phyloP scores from a whole-genome alignment of 352 stramenopile genomes.

The Globisporangium camurandrum region DNA sequence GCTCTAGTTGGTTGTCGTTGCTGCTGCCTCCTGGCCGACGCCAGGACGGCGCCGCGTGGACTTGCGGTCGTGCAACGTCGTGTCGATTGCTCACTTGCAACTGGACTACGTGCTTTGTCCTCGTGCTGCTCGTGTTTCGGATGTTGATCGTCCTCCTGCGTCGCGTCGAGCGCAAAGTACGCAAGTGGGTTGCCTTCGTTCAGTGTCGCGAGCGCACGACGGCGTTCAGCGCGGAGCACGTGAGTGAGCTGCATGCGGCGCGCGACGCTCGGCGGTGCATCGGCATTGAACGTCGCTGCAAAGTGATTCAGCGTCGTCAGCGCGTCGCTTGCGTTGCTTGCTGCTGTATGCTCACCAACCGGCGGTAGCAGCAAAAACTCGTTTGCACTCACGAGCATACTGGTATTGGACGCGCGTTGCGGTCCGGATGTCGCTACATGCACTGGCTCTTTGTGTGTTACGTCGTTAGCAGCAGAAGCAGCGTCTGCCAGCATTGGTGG shows the following conservation, averaged over 20 bases:
- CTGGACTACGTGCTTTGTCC: constrained; percentile 10
- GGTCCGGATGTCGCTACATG: background rate
- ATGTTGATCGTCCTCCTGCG: constrained; percentile 26
- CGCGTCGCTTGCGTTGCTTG: constrained; percentile 5
- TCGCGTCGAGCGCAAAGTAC: constrained; percentile 38
- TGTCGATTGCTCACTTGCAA: too few relatives aligned
- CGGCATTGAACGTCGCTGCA: constrained; percentile 40
- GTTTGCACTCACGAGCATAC: constrained; percentile 37
- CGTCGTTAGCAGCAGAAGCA: background rate
- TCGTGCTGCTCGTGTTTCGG: constrained; percentile 19
- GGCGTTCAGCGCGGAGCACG: constrained; percentile 27
- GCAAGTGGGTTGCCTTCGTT: constrained; percentile 59
- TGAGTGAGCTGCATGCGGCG: constrained; percentile 22
- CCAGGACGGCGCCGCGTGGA: background rate
- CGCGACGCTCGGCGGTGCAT: constrained; percentile 30
- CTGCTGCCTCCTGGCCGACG: too few relatives aligned
- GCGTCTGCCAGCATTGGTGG: background rate
- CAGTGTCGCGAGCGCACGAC: constrained; percentile 21
- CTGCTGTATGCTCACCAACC: constrained; percentile 10
- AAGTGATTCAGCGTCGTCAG: constrained; percentile 34
- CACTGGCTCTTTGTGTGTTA: background rate
- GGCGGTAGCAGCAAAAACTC: constrained; percentile 41
- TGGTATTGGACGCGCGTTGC: background rate
- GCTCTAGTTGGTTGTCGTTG: too few relatives aligned
- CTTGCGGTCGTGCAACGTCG: constrained; percentile 12